Base-by-base conservation (phyloP, 805 yeast species). In the Isabelozyma rhagii region DNA sequence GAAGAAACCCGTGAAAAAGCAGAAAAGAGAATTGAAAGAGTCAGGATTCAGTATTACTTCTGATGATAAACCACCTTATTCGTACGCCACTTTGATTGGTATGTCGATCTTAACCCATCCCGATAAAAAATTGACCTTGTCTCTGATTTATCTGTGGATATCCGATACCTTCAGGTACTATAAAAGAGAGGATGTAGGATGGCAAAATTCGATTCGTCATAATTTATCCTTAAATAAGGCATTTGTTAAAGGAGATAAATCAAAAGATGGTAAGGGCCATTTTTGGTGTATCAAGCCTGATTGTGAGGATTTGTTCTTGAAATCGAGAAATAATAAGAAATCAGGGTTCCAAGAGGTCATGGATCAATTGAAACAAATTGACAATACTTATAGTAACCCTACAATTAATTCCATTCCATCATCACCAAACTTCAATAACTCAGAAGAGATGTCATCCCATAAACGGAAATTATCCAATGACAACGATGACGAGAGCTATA, bases 161-260 rank as follows among this genome's bases (percentile, higher is more conserved):
- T 83, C 94, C 8, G 83, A 83, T 43, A 87, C 96, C 38, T 93
- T 92, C 67, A 80, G 77, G 53, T 93, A 85, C 64, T 94, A 94
- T 68, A 83, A 84, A 55, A 83, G 81, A 54, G 87, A 88, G 51
- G 96, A 90, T 58, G 87, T 89, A 9, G 97, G 97, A 27, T 93
- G 99, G 99, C 97, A 93, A 69, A 93, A 93, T 69, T 92, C 97
- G 34, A 94, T 93, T 54, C 84, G 99, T 53, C 99, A 93, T 69
- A 93, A 94, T 57, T 74, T 93, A 29, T 90, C 97, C 10, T 77
- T 93, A 58, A 94, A 93, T 68, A 94, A 94, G 63, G 97, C 97
- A 0, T 93, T 93, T 63, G 78, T 87, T 45, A 93, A 93, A 69
- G 85, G 94, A 18, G 96, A 89, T 56, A 87, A 92, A 65, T 92